Percentiles rank a stretch among this genome's conserved stretches.
Conservation (phyloP, 148 eudicot species). For the Camellia sinensis region DNA sequence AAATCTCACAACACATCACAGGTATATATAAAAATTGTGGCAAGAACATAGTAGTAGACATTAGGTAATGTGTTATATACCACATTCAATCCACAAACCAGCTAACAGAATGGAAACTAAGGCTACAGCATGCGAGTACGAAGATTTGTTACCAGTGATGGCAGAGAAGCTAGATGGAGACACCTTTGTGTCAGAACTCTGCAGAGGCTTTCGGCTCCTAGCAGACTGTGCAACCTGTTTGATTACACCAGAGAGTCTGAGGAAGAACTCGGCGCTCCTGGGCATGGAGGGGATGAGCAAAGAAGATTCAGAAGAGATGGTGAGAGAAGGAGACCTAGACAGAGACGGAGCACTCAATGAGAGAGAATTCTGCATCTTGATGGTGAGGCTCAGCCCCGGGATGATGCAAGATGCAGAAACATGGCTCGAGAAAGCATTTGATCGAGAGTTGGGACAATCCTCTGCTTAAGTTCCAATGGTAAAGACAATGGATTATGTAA, state of each 20-base stretch:
- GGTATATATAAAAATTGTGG: not conserved
- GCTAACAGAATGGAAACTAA: conserved; percentile 1
- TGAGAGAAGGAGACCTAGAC: conserved; percentile 39
- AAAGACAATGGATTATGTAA: not conserved
- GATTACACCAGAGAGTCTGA: conserved; percentile 39
- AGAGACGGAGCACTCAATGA: conserved; percentile 40
- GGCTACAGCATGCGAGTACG: conserved; percentile 16
- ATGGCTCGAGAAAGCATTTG: conserved; percentile 54
- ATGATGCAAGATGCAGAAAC: conserved; percentile 56
- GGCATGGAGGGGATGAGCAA: conserved; percentile 50
- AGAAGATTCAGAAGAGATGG: conserved; percentile 48
- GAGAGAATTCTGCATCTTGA: conserved; percentile 57
- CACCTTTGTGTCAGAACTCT: conserved; percentile 41
- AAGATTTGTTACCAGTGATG: conserved; percentile 56
- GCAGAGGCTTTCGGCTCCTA: conserved; percentile 44
- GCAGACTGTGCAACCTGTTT: conserved; percentile 33
- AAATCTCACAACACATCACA: not conserved
- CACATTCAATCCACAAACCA: not conserved
- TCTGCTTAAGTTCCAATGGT: not conserved
- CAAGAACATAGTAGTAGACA: not conserved
- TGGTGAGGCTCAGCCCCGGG: conserved; percentile 58
- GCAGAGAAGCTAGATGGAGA: conserved; percentile 49
- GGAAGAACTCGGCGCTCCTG: conserved; percentile 35
- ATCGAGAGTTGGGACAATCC: not conserved
- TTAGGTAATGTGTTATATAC: not conserved